These are phyloP conservation scores for Fonsecaea monophora DNA, from an alignment of 2,329 filamentous ascomycete species.

Conservation along the genomic window DNA sequence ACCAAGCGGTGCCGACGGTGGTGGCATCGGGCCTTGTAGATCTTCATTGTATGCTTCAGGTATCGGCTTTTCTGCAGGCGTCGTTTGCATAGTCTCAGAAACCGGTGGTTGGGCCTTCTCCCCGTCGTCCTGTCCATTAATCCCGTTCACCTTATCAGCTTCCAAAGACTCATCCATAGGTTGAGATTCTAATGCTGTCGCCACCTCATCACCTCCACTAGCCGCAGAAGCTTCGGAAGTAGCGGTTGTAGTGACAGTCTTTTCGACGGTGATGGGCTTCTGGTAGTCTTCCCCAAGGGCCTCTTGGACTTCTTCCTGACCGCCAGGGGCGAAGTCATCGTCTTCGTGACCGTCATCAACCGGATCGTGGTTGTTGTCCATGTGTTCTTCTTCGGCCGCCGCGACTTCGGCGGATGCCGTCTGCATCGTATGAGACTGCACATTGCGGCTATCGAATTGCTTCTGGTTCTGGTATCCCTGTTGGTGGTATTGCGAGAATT, in stretches of 20 bases:
- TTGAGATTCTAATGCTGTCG: constrained; percentile 26
- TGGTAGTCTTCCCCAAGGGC: constrained; percentile 39
- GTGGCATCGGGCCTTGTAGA: constrained; percentile 40
- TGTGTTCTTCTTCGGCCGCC: constrained; percentile 25
- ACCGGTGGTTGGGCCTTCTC: constrained; percentile 6
- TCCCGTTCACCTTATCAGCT: constrained; percentile 15
- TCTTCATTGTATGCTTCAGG: constrained; percentile 40
- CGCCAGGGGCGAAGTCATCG: constrained; percentile 46
- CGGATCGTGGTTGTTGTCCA: constrained; percentile 25
- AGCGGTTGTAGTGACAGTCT: constrained; percentile 18
- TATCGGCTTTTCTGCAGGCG: constrained; percentile 33
- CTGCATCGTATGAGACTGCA: constrained; percentile 21
- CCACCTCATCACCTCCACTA: constrained; percentile 12
- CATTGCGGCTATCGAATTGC: constrained; percentile 29
- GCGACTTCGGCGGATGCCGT: constrained; percentile 25
- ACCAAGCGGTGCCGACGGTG: constrained; percentile 44
- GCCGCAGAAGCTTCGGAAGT: constrained; percentile 15
- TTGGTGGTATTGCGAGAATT: constrained; percentile 46
- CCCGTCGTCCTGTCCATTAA: constrained; percentile 8
- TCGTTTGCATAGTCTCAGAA: neutral
- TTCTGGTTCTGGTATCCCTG: constrained; percentile 36
- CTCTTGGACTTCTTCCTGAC: constrained; percentile 46
- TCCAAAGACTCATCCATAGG: constrained; percentile 15
- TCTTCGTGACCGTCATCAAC: constrained; percentile 40
- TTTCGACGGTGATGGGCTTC: constrained; percentile 24